Percentiles rank a stretch among this genome's conserved stretches.
These are phyloP conservation scores for Jasminum sambac DNA, from an alignment of 257 asterid genomes.

Conservation along the genomic window DNA sequence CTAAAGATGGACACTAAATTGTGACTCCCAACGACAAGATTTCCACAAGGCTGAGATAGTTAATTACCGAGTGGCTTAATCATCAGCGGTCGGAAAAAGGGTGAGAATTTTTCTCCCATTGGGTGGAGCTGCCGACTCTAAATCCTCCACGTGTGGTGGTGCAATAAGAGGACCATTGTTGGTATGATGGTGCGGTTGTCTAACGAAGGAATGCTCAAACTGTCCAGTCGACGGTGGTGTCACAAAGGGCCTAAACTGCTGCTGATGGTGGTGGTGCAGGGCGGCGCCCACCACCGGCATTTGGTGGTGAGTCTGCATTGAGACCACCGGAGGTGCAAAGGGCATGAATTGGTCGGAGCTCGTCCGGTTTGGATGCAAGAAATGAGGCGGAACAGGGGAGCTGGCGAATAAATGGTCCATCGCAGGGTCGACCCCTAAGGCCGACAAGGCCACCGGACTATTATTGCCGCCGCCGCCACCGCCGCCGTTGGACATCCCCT, in stretches of 20 bases:
- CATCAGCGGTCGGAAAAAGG: slow-evolving; percentile 73
- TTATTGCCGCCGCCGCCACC: slow-evolving; percentile 21
- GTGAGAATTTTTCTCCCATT: slow-evolving; percentile 77
- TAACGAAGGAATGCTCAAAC: slow-evolving; percentile 53
- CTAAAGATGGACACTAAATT: slow-evolving; percentile 22
- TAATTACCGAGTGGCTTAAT: slow-evolving; percentile 34
- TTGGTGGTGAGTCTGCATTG: slow-evolving; percentile 59
- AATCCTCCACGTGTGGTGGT: slow-evolving; percentile 48
- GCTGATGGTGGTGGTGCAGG: slow-evolving; percentile 39
- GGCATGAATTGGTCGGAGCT: slow-evolving; percentile 62
- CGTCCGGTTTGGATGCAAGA: slow-evolving; percentile 57
- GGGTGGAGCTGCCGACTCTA: slow-evolving; percentile 47
- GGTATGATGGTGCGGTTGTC: slow-evolving; percentile 51
- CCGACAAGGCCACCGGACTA: slow-evolving; percentile 32
- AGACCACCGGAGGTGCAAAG: slow-evolving; percentile 40
- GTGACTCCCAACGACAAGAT: slow-evolving; percentile 31
- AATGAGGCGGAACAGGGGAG: slow-evolving; percentile 74
- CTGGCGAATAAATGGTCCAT: slow-evolving; percentile 66
- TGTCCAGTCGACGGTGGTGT: slow-evolving; percentile 49
- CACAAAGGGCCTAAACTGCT: slow-evolving; percentile 47
- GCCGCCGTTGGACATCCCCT: slow-evolving; percentile 28
- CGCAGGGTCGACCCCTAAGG: slow-evolving; percentile 47
- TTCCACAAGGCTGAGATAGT: slow-evolving; percentile 19
- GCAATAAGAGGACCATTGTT: slow-evolving; percentile 29
- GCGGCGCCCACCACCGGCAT: slow-evolving; percentile 41